Conservation (phyloP, 768 basidiomycete genomes). For the Amanita polypyramis region DNA sequence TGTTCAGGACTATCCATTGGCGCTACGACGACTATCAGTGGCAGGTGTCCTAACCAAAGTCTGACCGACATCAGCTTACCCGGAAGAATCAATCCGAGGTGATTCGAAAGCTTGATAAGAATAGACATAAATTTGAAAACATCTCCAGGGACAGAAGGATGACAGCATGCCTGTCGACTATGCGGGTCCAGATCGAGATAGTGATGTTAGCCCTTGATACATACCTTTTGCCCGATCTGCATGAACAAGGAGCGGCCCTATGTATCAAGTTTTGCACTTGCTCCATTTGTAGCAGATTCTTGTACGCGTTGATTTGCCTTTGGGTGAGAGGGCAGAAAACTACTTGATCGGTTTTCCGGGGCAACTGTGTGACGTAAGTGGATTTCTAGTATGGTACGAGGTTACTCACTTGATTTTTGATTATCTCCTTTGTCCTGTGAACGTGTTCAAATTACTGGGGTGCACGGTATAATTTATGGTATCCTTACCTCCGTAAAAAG, state of each 20-base stretch:
- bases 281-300: conserved; percentile 49
- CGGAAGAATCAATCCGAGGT: conserved; percentile 78
- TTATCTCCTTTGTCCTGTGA: conserved; percentile 64
- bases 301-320: conserved; percentile 66
- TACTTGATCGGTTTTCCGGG: conserved; percentile 81
- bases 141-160: conserved; percentile 42
- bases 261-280: conserved; percentile 62
- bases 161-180: conserved; percentile 34
- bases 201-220: conserved; percentile 10
- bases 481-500: conserved; percentile 64
- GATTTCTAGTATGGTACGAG: conserved; percentile 23
- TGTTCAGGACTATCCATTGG: conserved; percentile 62
- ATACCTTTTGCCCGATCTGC: conserved; percentile 51
- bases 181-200: background rate
- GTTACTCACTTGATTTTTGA: conserved; percentile 47
- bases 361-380: conserved; percentile 29
- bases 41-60: background rate
- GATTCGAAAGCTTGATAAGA: conserved; percentile 84
- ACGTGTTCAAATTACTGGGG: conserved; percentile 10
- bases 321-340: conserved; percentile 86
- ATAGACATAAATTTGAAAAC: conserved; percentile 73
- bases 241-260: conserved; percentile 65
- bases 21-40: conserved; percentile 26
- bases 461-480: background rate
- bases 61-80: conserved; percentile 26